Evolutionary conservation across 225 moss, liverwort and hornwort species (phyloP), one percentile per base, ranked within the genome.

Genomic region (Thuidium tamariscinum): DNA sequence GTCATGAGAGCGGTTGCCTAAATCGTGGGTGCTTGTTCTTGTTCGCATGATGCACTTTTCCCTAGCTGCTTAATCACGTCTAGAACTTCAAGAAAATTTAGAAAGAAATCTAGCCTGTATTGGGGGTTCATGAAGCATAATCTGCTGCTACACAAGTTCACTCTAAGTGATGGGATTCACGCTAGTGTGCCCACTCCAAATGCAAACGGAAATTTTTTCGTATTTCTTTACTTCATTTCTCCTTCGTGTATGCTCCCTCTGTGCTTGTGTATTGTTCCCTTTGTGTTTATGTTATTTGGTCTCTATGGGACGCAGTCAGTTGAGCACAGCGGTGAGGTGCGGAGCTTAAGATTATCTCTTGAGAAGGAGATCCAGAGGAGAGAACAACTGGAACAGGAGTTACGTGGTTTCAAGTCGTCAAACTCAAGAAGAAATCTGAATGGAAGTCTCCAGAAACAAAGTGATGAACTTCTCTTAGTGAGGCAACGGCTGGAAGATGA

Each of bases 401-500:
- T 89, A 71, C 82, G 85, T 87, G 74, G 78, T 51, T 81, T 90
- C 59, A 91, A 88, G 49, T 90, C 89, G 27, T 87, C 92, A 67
- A 16, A 70, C 17, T 94, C 91, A 75, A 87, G 89, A 82, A 92
- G 90, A 82, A 92, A 70, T 84, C 30, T 91, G 23, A 92, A 90
- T 79, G 94, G 92, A 80, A 92, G 91, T 76, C 81, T 90, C 20
- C 91, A 89, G 74, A 94, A 91, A 74, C 94, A 93, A 71, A 93
- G 93, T 59, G 94, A 94, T 79, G 94, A 93, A 83, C 92, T 94
- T 84, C 89, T 93, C 73, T 86, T 79, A 36, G 20, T 94, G 44
- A 93, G 94, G 77, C 94, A 94, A 74, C 88, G 88, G 46, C 65
- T 94, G 64, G 94, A 94, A 79, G 93, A 94, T 60, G 93, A 94